Conservation (phyloP, 2,329 filamentous ascomycete species). For the Hypocrella siamensis region DNA sequence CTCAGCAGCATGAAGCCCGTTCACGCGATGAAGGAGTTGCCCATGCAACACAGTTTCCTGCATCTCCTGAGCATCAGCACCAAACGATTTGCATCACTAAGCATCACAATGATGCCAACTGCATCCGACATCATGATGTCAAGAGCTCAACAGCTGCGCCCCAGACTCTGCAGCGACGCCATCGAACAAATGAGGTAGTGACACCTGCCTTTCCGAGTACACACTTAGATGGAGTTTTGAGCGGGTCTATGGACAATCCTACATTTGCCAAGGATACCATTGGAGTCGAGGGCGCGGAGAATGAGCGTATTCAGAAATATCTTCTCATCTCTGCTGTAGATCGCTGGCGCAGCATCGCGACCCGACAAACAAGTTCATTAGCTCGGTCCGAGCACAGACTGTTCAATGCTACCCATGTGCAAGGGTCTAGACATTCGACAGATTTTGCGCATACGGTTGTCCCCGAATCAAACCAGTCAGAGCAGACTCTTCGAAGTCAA, state of each 20-base stretch:
- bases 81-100: no score
- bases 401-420: not conserved
- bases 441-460: not conserved
- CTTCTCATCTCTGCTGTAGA: conserved; percentile 7
- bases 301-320: not conserved
- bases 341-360: conserved; percentile 7
- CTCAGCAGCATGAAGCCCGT: not conserved
- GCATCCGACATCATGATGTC: no score
- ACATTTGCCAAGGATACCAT: not conserved
- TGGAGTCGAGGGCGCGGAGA: not conserved
- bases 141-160: no score
- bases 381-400: not conserved
- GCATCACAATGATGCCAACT: no score
- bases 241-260: no score
- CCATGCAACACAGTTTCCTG: no score
- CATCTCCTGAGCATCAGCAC: no score
- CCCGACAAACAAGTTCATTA: not conserved
- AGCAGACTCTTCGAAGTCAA: not conserved
- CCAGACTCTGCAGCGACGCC: no score
- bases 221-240: no score
- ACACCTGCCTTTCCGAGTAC: no score
- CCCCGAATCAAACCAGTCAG: not conserved
- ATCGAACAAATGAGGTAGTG: no score
- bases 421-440: not conserved
- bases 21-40: no score